Evolutionary conservation across 2,329 filamentous ascomycete genomes (phyloP), one percentile per base, ranked within the genome.

Genomic region (Colletotrichum costaricense): DNA sequence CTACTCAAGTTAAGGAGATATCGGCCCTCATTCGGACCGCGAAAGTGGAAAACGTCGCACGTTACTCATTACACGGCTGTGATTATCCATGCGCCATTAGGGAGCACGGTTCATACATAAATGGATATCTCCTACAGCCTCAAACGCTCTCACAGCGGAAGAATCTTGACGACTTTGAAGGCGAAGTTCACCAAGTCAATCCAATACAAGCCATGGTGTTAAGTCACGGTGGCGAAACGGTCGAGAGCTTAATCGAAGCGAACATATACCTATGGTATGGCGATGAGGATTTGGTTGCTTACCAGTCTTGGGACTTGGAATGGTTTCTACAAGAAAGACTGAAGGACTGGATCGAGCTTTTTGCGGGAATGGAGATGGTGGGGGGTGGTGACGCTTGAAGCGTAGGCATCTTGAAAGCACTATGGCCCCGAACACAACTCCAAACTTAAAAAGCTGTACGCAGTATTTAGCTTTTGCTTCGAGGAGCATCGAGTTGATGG

Each of bases 91-190:
- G 77, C 4, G 77, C 74, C 2, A 33, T 80, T 6, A 71, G 76
- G 11, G 59, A 72, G 1, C 26, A 54, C 0, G 24, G 56, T 0
- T 78, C 76, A 1, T 70, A 56, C 7, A 75, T 80, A 0, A 76
- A 81, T 22, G 79, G 80, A 0, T 79, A 76, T 58, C 2, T 83
- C 0, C 54, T 83, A 0, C 16, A 14, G 1, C 42, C 76, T 0
- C 60, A 78, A 33, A 80, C 75, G 3, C 65, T n/a, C 1, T 78
- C 78, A 0, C 77, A 81, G 42, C 76, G 80, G 2, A 77, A 73
- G 9, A 83, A 81, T 26, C 55, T 82, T n/a, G 81, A 81, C 42
- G 76, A 80, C 19, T 83, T 82, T 30, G 80, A 83, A 55, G 79
- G 79, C 0, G 76, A 80, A n/a, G 9, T 26, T 0, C 81, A 80